Evolutionary conservation across 352 stramenopile species (phyloP), one percentile per base, ranked within the genome.

Genomic region (Globisporangium takayamanum): DNA sequence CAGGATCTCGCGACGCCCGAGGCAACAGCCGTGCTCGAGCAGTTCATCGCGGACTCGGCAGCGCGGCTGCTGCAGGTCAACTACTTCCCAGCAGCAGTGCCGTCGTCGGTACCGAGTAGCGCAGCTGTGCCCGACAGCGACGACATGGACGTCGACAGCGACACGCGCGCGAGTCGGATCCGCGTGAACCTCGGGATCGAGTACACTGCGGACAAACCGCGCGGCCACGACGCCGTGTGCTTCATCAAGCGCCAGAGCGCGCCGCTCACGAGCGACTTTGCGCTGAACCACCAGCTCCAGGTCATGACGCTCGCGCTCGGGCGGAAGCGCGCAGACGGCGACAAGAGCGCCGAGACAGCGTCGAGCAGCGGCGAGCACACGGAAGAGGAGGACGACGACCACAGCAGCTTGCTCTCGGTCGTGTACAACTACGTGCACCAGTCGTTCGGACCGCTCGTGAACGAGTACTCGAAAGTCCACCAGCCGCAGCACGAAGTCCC

Each of bases 401-500:
- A 85, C 30, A 74, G 74, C 33, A 76, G 76, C 37, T 33, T 94
- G 60, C 70, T 94, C 15, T 89, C 78, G 16, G 80, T 89, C 7
- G 81, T 94, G 45, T 94, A 94, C 78, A 94, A 92, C 63, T 92
- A 93, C 62, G 80, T 95, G 50, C 87, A 95, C 33, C 81, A 95
- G 61, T 93, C 84, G 3, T 93, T 95, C 60, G 86, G 79, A 5
- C 87, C 87, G 56, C 72, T 95, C 1, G 77, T 95, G 57, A 88
- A 87, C 45, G 84, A 93, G 53, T 94, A 94, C 68, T 87, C 85
- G 0, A 91, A 91, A 59, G 78, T 89, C 50, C 83, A 92, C 59
- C 76, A 89, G 73, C 74, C 79, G 14, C 82, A 92, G 60, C 74
- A 74, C 41, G 81, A 89, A 55, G 67, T 83, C 33, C 63, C 65